phyloP scores from a whole-genome alignment of 2,329 filamentous ascomycete species.

The Aspergillus sp. region DNA sequence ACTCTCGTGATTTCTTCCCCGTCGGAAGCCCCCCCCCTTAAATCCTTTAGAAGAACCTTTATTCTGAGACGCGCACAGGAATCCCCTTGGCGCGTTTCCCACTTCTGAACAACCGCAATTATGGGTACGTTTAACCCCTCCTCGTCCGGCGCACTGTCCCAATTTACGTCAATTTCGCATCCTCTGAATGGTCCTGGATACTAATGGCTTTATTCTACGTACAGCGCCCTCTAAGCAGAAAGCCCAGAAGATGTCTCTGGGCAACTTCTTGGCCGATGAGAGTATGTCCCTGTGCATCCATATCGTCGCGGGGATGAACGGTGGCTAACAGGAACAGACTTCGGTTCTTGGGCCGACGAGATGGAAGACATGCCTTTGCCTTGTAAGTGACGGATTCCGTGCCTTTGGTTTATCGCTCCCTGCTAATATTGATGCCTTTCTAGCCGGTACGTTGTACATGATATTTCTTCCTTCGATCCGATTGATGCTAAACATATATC shows the following conservation, averaged over 20 bases:
- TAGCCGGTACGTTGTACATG: constrained; percentile 35
- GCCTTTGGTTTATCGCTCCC: background rate
- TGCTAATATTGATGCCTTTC: constrained; percentile 13
- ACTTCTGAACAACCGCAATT: constrained; percentile 55
- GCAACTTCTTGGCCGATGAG: constrained; percentile 90
- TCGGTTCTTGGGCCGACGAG: constrained; percentile 97
- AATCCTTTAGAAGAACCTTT: constrained; percentile 25
- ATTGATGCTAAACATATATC: constrained; percentile 23
- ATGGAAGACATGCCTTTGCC: constrained; percentile 83
- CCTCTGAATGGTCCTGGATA: constrained; percentile 26
- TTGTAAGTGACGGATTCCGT: constrained; percentile 56
- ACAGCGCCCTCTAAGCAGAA: constrained; percentile 91
- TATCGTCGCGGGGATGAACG: constrained; percentile 21
- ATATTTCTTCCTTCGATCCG: constrained; percentile 10
- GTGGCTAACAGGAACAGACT: constrained; percentile 52
- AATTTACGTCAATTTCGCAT: constrained; percentile 10
- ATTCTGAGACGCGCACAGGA: constrained; percentile 44
- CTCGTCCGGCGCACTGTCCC: constrained; percentile 11
- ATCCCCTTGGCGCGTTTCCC: constrained; percentile 42
- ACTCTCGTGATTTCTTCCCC: constrained; percentile 24
- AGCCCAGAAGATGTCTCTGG: constrained; percentile 94
- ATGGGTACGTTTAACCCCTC: constrained; percentile 52
- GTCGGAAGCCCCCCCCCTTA: constrained; percentile 21
- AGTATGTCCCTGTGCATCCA: constrained; percentile 61
- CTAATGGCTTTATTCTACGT: constrained; percentile 47